These are phyloP conservation scores for Arthrobotrys musiformis DNA, from an alignment of 2,329 filamentous ascomycete species.

Conservation along the genomic window DNA sequence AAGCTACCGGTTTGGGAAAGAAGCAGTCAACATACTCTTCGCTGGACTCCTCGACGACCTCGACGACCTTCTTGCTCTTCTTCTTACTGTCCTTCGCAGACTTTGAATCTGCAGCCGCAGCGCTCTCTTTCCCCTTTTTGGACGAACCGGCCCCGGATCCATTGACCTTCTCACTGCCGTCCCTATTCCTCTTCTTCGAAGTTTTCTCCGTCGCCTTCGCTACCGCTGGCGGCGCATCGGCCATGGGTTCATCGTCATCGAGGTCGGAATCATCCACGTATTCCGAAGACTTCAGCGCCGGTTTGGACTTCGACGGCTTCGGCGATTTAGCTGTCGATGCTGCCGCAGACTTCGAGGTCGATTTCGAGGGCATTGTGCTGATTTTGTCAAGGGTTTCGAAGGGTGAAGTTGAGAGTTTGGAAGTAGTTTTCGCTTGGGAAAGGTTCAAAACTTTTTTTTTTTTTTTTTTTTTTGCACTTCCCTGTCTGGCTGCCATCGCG, in stretches of 20 bases:
- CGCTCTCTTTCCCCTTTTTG: conserved; percentile 14
- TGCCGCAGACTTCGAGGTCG: conserved; percentile 12
- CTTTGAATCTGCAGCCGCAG: conserved; percentile 6
- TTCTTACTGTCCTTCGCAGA: conserved; percentile 28
- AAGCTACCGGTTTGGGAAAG: not conserved
- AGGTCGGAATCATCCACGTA: conserved; percentile 42
- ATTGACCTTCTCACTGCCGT: conserved; percentile 50
- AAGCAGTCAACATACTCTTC: conserved; percentile 32
- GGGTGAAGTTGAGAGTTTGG: not conserved
- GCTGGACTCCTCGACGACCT: conserved; percentile 36
- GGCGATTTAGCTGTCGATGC: conserved; percentile 19
- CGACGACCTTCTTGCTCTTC: conserved; percentile 37
- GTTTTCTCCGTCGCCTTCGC: conserved; percentile 43
- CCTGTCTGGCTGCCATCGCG: conserved; percentile 24
- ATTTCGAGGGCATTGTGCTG: conserved; percentile 51
- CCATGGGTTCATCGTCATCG: conserved; percentile 47
- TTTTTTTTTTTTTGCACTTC: conserved; percentile 18
- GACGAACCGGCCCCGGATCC: conserved; percentile 8
- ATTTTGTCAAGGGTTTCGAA: no score
- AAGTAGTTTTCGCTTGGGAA: not conserved
- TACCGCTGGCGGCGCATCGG: conserved; percentile 40
- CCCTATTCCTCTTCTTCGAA: conserved; percentile 50
- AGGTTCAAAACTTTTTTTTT: conserved; percentile 37
- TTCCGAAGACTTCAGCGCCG: conserved; percentile 41
- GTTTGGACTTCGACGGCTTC: conserved; percentile 27